Base-by-base conservation (phyloP, 805 yeast genomes). In the Kazachstania viticola region DNA sequence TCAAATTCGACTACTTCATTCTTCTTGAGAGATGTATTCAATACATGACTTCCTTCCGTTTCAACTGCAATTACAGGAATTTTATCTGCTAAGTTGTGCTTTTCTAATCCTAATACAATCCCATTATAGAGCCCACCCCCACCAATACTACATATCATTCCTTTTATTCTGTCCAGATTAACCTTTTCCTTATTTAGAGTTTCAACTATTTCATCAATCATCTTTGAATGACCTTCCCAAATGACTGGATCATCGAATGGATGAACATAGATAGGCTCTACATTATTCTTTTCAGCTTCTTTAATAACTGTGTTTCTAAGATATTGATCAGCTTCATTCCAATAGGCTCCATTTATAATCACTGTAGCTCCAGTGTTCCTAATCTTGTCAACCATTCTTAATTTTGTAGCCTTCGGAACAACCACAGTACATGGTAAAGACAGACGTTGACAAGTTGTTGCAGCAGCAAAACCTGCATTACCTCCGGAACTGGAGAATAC, bases 61-160 rank as follows among this genome's bases (percentile, higher is more conserved):
- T 78, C 85, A 3, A 75, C 65, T 12, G 69, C 68, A 13, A 67
- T 42, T 4, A 70, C 54, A 36, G 69, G 58, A 40, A 60, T 44
- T 36, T 36, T 60, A 15, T 62, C 53, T 15, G 53, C 45, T 23
- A 61, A 32, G 3, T 51, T 48, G 40, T 63, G 43, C 25, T 51
- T 49, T 28, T 51, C 39, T 32, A 71, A 45, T 0, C 76, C 77
- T 30, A 55, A 44, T 35, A 63, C 60, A 2, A 71, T 50, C 4
- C 78, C 76, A 42, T 67, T 65, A 51, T 68, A 70, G 17, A 71
- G 52, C 0, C 76, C 76, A 12, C 76, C 76, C 6, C 76, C 77
- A 5, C 76, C 76, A 28, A 69, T 64, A 15, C 74, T 69, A 44
- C 75, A 69, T 1, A 67, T 69, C 19, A 69, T 56, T 0, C 67